Evolutionary conservation across 495 filamentous ascomycete genomes (phyloP).

Genomic region (Penicillium longicatenatum): DNA sequence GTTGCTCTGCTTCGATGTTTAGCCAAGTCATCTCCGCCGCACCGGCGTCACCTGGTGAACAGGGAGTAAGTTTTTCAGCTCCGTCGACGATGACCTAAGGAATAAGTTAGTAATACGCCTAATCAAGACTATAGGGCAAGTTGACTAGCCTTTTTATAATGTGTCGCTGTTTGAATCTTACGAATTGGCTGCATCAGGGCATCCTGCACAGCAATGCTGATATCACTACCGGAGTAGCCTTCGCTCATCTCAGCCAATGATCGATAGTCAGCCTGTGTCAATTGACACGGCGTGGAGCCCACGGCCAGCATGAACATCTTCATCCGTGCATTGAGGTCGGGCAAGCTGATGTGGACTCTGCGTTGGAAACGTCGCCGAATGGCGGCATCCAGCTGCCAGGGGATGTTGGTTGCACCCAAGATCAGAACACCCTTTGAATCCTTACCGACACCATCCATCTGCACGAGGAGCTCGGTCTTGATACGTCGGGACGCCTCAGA

Average conservation of each 20-base stretch:
- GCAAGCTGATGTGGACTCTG: conserved; percentile 90
- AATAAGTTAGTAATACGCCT: neutral
- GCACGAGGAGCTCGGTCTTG: conserved; percentile 97
- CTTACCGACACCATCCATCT: conserved; percentile 98
- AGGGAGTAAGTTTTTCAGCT: conserved; percentile 81
- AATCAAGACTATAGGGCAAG: neutral
- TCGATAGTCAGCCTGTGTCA: conserved; percentile 75
- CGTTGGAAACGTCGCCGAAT: conserved; percentile 96
- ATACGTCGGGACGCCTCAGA: conserved; percentile 95
- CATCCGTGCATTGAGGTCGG: conserved; percentile 83
- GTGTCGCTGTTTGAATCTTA: conserved; percentile 96
- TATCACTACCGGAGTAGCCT: conserved; percentile 94
- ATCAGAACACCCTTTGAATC: conserved; percentile 93
- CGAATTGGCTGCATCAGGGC: conserved; percentile 97
- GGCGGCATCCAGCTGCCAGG: conserved; percentile 98
- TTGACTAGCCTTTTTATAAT: conserved; percentile 84
- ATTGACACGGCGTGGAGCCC: conserved; percentile 84
- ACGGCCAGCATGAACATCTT: conserved; percentile 97
- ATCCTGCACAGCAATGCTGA: conserved; percentile 94
- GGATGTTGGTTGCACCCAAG: conserved; percentile 96
- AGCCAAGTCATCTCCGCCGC: conserved; percentile 95
- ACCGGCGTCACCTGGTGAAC: conserved; percentile 84
- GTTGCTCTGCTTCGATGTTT: conserved; percentile 73
- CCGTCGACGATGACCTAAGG: conserved; percentile 71
- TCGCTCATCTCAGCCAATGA: conserved; percentile 80